A percentile compares a stretch with the other conserved stretches of the same genome.
Conservation (phyloP, 1,139 yeast genomes). For the Candida tropicalis region DNA sequence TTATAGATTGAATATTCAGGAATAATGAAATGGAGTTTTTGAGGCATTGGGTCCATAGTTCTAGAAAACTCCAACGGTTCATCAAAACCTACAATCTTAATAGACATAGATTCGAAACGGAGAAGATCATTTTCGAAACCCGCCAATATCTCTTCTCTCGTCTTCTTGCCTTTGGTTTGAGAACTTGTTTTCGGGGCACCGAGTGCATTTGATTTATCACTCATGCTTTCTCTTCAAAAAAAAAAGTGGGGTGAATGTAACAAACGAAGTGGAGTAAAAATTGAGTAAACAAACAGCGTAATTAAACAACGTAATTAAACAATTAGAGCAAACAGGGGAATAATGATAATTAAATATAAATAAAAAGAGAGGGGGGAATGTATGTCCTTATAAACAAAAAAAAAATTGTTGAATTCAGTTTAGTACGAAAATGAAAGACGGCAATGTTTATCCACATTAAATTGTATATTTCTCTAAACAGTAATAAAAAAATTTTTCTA, state of each 20-base stretch:
- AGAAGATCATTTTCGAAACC: conserved; percentile 29
- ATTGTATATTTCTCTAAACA: neutral
- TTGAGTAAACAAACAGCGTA: neutral
- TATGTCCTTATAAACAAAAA: no score
- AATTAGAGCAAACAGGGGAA: no score
- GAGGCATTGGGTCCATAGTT: conserved; percentile 33
- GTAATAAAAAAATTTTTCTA: neutral
- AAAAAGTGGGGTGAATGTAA: no score
- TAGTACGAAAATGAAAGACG: no score
- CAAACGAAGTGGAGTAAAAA: no score
- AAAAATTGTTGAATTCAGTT: no score
- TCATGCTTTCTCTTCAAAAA: no score
- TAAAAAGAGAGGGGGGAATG: no score
- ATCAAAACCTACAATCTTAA: conserved; percentile 32
- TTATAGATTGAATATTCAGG: conserved; percentile 38
- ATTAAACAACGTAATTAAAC: neutral
- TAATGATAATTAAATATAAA: no score
- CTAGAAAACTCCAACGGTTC: conserved; percentile 25
- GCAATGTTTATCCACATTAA: no score
- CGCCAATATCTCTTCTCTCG: conserved; percentile 14
- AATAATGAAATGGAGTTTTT: conserved; percentile 28
- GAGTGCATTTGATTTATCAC: neutral
- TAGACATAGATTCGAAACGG: conserved; percentile 28
- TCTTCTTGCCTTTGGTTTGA: conserved; percentile 3
- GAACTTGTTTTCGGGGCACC: neutral